These are phyloP conservation scores for Selenicereus undatus DNA, from an alignment of 148 eudicot genomes.

Conservation along the genomic window DNA sequence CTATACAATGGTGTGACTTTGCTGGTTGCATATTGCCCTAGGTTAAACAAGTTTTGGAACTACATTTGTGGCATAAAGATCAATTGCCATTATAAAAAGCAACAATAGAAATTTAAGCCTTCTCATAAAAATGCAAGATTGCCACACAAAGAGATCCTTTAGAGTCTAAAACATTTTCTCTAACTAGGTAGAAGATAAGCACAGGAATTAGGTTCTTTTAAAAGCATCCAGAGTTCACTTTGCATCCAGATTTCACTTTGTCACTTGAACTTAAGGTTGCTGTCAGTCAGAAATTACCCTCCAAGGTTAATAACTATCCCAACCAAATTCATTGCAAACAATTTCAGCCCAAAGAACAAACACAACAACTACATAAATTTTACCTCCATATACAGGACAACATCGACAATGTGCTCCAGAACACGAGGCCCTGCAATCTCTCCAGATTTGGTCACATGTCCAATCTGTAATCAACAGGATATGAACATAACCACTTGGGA, in stretches of 20 bases:
- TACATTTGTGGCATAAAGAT: not conserved
- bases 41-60: not conserved
- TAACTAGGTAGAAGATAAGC: not conserved
- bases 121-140: not conserved
- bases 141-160: not conserved
- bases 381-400: conserved; percentile 87
- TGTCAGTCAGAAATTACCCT: not conserved
- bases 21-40: not conserved
- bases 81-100: not conserved
- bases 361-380: conserved; percentile 16
- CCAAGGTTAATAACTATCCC: not conserved
- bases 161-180: not conserved
- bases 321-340: no score
- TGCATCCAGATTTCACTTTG: not conserved
- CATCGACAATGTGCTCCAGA: conserved; percentile 96
- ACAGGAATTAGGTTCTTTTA: not conserved
- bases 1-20: not conserved
- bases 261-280: not conserved
- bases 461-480: conserved; percentile 47
- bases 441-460: conserved; percentile 91
- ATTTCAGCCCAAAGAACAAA: not conserved
- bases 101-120: not conserved
- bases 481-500: conserved; percentile 16
- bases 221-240: not conserved
- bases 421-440: conserved; percentile 98